Evolutionary conservation across 306 rosid genomes (phyloP), one percentile per base, ranked within the genome.

Genomic region (Sesbania bispinosa): DNA sequence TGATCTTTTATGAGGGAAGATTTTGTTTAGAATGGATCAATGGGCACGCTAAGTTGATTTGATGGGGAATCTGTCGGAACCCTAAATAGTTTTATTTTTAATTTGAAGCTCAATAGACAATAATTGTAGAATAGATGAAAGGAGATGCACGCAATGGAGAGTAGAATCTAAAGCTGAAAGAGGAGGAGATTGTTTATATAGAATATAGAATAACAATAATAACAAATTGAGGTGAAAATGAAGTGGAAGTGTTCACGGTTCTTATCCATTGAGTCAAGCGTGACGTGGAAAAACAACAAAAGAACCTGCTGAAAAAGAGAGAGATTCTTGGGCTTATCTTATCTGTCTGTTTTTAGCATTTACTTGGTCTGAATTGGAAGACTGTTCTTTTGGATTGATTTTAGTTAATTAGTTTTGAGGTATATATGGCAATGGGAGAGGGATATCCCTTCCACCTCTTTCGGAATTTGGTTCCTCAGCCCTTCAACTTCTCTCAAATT

Each of bases 251-350:
- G 5, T 19, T 26, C 36, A 45, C 1, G 57, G 84, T 79, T 61
- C 92, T 87, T 86, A 89, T 92, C 94, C 88, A 64, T 7, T 23
- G 79, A 67, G 30, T 75, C 66, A 68, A 63, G 29, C 11, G 51
- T 83, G 94, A 85, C 87, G 85, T 87, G 96, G 84, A 18, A 26
- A 48, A 7, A 71, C 3, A 19, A 24, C 35, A 24, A 48, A 7
- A 71, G 1, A 19, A 24, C 35, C 10, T n/a, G 33, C 11, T 39
- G 38, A 39, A 5, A 75, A 3, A 4, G n/a, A 19, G 46, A 27
- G 20, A 48, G 58, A 69, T 62, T 33, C 32, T 55, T 38, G 59
- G 14, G 19, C 67, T 82, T 84, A 86, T 86, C 92, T 67, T 24
- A 53, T 76, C 10, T 59, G 1, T 0, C 6, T 53, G 11, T 8